These are phyloP conservation scores for Aquilaria yunnanensis DNA, from an alignment of 345 rosid genomes.

Conservation along the genomic window DNA sequence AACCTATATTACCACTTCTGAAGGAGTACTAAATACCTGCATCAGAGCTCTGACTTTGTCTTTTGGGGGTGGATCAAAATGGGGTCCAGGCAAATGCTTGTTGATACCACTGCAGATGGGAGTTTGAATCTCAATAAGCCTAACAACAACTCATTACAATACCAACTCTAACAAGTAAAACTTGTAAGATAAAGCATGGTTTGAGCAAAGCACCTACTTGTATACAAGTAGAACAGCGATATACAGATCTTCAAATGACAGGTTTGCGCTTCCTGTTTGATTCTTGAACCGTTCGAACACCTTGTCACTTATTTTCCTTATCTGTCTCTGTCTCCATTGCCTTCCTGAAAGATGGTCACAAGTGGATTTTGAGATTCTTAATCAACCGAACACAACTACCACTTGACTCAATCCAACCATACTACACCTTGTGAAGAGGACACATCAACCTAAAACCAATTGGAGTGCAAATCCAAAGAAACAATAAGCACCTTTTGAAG, in stretches of 20 bases:
- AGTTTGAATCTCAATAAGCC: neutral
- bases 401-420: neutral
- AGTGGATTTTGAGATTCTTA: neutral
- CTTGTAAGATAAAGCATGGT: neutral
- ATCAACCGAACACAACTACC: neutral
- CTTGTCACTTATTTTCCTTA: conserved; percentile 55
- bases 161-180: neutral
- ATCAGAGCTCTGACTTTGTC: conserved; percentile 51
- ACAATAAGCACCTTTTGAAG: too few species aligned
- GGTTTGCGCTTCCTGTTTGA: conserved; percentile 45
- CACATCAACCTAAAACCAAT: too few species aligned
- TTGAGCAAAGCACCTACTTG: conserved; percentile 41
- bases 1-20: neutral
- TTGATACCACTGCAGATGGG: conserved; percentile 60
- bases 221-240: conserved; percentile 79
- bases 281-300: conserved; percentile 47
- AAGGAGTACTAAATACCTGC: conserved; percentile 32
- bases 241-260: conserved; percentile 79
- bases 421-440: neutral
- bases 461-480: too few species aligned
- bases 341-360: conserved; percentile 37
- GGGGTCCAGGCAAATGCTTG: conserved; percentile 90
- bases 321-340: conserved; percentile 73
- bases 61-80: conserved; percentile 89
- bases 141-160: too few species aligned